Evolutionary conservation across 2,329 filamentous ascomycete genomes (phyloP).

Genomic region (Chaetomium strumarium): DNA sequence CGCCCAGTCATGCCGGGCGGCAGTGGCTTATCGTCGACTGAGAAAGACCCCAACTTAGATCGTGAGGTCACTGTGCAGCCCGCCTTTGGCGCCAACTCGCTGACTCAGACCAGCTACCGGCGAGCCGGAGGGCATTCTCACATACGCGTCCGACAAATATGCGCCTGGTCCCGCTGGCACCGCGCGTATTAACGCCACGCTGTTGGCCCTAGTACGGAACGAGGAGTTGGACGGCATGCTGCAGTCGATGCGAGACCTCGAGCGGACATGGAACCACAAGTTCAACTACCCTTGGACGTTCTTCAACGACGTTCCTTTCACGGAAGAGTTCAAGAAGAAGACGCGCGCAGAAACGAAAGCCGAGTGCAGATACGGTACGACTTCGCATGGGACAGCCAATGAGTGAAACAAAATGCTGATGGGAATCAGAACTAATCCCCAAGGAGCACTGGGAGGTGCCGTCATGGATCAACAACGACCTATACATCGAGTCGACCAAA

Average conservation of each 20-base stretch:
- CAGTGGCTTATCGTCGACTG: conserved; percentile 39
- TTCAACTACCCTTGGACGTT: conserved; percentile 99
- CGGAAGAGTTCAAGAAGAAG: conserved; percentile 82
- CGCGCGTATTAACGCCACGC: conserved; percentile 85
- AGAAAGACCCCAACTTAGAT: conserved; percentile 79
- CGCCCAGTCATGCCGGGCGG: conserved; percentile 33
- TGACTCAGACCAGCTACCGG: conserved; percentile 57
- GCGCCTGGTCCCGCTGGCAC: conserved; percentile 67
- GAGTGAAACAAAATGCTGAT: neutral
- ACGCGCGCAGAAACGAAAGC: conserved; percentile 82
- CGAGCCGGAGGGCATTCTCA: conserved; percentile 73
- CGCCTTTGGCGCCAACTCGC: neutral
- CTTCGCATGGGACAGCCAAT: neutral
- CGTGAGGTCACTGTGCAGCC: conserved; percentile 49
- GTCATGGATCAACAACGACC: conserved; percentile 82
- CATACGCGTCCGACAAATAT: conserved; percentile 71
- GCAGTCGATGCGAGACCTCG: conserved; percentile 82
- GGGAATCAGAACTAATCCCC: conserved; percentile 69
- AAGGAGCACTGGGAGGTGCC: conserved; percentile 91
- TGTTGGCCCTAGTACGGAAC: conserved; percentile 88
- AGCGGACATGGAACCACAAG: conserved; percentile 94
- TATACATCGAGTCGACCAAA: conserved; percentile 78
- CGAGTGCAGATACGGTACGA: conserved; percentile 72
- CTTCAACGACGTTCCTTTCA: conserved; percentile 93
- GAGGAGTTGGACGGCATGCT: conserved; percentile 80